Evolutionary conservation across 768 basidiomycete species (phyloP).

Genomic region (Lactifluus echinatus): DNA sequence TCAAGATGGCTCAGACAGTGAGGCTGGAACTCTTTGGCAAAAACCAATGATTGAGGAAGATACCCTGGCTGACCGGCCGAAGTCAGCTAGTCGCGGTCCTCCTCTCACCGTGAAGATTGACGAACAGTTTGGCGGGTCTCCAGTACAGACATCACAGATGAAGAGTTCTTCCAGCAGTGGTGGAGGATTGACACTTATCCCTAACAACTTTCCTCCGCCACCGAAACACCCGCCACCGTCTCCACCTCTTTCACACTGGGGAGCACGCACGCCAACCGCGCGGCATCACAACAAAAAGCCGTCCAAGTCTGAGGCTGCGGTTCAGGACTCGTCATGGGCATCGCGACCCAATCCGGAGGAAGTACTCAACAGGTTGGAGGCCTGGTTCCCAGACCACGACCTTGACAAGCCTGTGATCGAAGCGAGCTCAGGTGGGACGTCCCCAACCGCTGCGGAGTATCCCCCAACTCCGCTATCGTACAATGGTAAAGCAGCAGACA

Average conservation of each 20-base stretch:
- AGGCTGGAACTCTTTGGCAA: conserved; percentile 40
- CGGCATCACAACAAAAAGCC: conserved; percentile 19
- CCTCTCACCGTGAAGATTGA: conserved; percentile 21
- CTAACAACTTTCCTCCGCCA: conserved; percentile 22
- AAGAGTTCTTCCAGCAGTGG: conserved; percentile 21
- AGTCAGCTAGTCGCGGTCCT: conserved; percentile 17
- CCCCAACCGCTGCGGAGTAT: conserved; percentile 56
- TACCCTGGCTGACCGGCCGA: conserved; percentile 1
- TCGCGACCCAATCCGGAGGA: conserved; percentile 87
- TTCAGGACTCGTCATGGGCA: conserved; percentile 76
- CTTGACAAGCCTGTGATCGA: conserved; percentile 95
- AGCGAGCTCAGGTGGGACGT: conserved; percentile 67
- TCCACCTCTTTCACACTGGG: conserved; percentile 18
- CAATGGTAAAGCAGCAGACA: conserved; percentile 23
- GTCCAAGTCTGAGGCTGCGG: conserved; percentile 41
- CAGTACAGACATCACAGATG: conserved; percentile 23
- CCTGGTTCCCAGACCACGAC: conserved; percentile 94
- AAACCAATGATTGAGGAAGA: conserved; percentile 29
- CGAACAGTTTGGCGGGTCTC: conserved; percentile 22
- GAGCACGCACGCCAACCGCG: conserved; percentile 22
- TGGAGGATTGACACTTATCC: conserved; percentile 31
- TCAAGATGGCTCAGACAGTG: conserved; percentile 44
- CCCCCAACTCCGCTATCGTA: conserved; percentile 29
- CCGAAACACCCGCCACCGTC: conserved; percentile 24
- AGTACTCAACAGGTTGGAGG: conserved; percentile 85